phyloP scores from a whole-genome alignment of 129 eudicot genomes.

The Ambrosia trifida region DNA sequence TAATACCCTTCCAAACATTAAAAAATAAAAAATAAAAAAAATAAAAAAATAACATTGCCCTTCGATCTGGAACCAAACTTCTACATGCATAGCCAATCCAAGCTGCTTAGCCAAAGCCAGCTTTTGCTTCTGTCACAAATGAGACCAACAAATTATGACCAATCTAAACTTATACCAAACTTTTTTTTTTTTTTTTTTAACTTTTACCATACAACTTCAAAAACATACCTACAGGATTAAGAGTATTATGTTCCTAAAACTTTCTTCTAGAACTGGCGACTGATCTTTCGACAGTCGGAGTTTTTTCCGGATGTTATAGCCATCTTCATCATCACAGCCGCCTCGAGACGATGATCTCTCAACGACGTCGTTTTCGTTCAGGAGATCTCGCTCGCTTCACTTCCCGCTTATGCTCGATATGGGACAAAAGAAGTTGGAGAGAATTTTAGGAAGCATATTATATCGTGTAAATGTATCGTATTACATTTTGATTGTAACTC shows the following conservation, averaged over 20 bases:
- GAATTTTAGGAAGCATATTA: no score
- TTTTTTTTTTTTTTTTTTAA: background rate
- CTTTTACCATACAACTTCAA: conserved; percentile 12
- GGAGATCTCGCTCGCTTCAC: conserved; percentile 65
- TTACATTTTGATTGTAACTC: no score
- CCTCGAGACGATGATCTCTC: conserved; percentile 70
- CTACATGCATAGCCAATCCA: conserved; percentile 91
- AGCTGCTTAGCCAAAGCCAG: conserved; percentile 73
- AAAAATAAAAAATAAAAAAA: no score
- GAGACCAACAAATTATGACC: background rate
- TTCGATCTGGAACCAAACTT: conserved; percentile 95
- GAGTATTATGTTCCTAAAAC: conserved; percentile 94
- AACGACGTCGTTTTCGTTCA: conserved; percentile 44
- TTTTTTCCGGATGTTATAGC: conserved; percentile 75
- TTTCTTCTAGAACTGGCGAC: conserved; percentile 87
- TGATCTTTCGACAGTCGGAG: conserved; percentile 89
- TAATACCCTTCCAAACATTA: no score
- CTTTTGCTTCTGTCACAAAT: conserved; percentile 74
- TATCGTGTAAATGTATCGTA: no score
- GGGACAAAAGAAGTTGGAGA: no score
- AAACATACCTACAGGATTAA: conserved; percentile 70
- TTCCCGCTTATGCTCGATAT: conserved; percentile 88
- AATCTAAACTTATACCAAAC: conserved; percentile 16
- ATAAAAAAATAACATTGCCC: conserved; percentile 99
- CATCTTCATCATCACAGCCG: conserved; percentile 83